Evolutionary conservation across 1,284 basidiomycete species (phyloP).

Genomic region (Tylopilus sp.): DNA sequence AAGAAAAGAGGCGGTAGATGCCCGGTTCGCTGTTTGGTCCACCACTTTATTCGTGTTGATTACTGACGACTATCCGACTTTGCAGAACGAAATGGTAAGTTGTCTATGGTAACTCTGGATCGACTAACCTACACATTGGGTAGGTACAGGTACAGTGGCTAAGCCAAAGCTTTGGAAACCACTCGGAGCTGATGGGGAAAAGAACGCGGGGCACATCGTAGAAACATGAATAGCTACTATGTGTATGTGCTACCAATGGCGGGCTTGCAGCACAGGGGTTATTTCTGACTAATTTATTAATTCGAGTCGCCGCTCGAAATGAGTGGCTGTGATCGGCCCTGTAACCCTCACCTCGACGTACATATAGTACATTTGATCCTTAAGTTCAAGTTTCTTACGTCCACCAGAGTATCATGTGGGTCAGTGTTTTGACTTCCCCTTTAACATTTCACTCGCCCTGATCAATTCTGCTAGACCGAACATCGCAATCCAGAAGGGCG

Average conservation of each 20-base stretch:
- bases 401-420: constrained; percentile 25
- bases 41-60: neutral
- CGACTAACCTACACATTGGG: neutral
- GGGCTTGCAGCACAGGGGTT: no score
- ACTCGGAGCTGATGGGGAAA: neutral
- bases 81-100: constrained; percentile 52
- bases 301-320: constrained; percentile 28
- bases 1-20: constrained; percentile 81
- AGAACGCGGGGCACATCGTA: neutral
- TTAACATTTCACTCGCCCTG: neutral
- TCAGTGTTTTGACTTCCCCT: constrained; percentile 19
- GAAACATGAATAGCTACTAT: neutral
- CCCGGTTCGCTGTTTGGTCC: constrained; percentile 44
- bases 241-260: no score
- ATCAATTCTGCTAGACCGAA: constrained; percentile 50
- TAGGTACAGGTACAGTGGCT: constrained; percentile 59
- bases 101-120: neutral
- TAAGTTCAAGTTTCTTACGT: neutral
- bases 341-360: neutral
- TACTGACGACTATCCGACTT: constrained; percentile 2
- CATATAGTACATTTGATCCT: neutral
- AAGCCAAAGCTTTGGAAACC: neutral
- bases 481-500: constrained; percentile 80
- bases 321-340: neutral
- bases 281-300: neutral